Evolutionary conservation across 2,329 filamentous ascomycete genomes (phyloP), one percentile per base, ranked within the genome.

Genomic region (Paracamarosporium sp.): DNA sequence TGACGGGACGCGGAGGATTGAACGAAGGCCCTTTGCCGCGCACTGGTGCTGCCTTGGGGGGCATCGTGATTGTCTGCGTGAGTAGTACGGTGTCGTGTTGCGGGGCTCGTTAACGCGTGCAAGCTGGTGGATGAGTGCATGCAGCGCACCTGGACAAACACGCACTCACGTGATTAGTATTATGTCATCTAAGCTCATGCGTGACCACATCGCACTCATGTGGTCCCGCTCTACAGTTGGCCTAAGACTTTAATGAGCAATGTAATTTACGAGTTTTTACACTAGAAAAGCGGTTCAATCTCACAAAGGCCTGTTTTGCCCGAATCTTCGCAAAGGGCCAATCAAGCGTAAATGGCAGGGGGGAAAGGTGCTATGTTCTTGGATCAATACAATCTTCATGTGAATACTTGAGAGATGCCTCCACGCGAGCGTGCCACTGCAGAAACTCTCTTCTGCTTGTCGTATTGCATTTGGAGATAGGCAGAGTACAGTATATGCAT

Each of bases 1-100:
- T 71, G 36, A 75, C 66, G 4, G 72, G 73, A 17, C 73, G 70
- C 7, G 74, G 75, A 9, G 75, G 74, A 24, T 77, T 75, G 63
- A 77, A 77, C 1, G 73, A 66, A 3, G 73, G 70, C 0, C 70
- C 72, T 58, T 72, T 75, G n/a, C 73, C 67, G 28, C 64, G 60
- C 4, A 64, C 35, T 44, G 50, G 54, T 27, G 66, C 56, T 50
- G 63, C 67, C 35, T 72, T 72, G 1, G 66, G 69, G 8, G 70
- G 68, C 70, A 73, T 73, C 44, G 30, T 58, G 53, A 27, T 1
- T 13, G 8, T 22, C 3, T 6, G 17, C 22, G 41, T 13, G 24
- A 30, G 15, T 8, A 35, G 24, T 45, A 36, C n/a, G 38, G 52
- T 46, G 36, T 54, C 33, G 31, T 36, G 45, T 27, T 45, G 48